phyloP scores from a whole-genome alignment of 805 yeast genomes.

The Wickerhamomyces pijperi region DNA sequence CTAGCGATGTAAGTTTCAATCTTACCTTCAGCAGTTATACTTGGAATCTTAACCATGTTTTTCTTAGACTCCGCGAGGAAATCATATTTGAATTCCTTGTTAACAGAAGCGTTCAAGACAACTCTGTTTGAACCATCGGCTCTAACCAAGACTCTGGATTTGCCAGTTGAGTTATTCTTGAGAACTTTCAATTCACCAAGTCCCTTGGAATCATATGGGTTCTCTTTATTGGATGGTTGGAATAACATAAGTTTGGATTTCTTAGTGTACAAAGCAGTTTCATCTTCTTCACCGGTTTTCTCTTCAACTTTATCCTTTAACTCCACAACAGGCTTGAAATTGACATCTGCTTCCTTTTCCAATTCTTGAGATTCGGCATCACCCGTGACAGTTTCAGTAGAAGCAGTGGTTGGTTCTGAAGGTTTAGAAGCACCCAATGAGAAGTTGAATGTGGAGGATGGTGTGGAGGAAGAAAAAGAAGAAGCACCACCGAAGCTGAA shows the following conservation, averaged over 20 bases:
- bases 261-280: conserved; percentile 49
- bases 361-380: conserved; percentile 25
- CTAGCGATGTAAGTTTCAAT: conserved; percentile 60
- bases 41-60: conserved; percentile 56
- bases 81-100: conserved; percentile 47
- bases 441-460: conserved; percentile 7
- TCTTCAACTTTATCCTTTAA: conserved; percentile 41
- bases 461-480: conserved; percentile 4
- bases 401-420: conserved; percentile 9
- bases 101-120: conserved; percentile 54
- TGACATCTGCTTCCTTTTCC: conserved; percentile 36
- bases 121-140: conserved; percentile 85
- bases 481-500: conserved; percentile 5
- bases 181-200: conserved; percentile 75
- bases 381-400: not conserved
- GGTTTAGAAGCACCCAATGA: conserved; percentile 14
- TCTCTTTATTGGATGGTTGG: conserved; percentile 34
- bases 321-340: conserved; percentile 32
- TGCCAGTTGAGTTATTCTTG: conserved; percentile 42
- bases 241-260: conserved; percentile 62
- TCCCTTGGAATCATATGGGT: conserved; percentile 49
- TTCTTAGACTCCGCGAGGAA: conserved; percentile 44
- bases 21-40: conserved; percentile 38
- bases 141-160: conserved; percentile 65
- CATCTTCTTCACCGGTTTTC: conserved; percentile 81